Percentiles rank a stretch among this genome's conserved stretches.
These are phyloP conservation scores for Schizosaccharomyces japonicus DNA, from an alignment of 805 yeast species.

Conservation along the genomic window DNA sequence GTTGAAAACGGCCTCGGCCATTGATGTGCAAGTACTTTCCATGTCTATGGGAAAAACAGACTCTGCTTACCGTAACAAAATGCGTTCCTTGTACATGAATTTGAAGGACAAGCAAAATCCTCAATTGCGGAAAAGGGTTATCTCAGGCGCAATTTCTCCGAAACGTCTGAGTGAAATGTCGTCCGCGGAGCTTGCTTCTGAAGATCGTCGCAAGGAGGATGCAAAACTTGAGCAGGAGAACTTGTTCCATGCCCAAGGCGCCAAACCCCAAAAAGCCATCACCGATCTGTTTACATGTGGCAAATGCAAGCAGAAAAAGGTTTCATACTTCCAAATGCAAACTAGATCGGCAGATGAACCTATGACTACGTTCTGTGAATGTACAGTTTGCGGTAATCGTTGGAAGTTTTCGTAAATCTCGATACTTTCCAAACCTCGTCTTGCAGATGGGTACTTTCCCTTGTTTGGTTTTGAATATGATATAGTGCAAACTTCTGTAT, in stretches of 20 bases:
- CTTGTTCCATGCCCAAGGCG: constrained; percentile 90
- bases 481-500: too few species aligned
- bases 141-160: constrained; percentile 43
- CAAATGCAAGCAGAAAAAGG: constrained; percentile 91
- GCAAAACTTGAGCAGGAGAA: constrained; percentile 71
- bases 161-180: constrained; percentile 49
- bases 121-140: constrained; percentile 45
- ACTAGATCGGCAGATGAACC: constrained; percentile 98
- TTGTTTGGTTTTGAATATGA: too few species aligned
- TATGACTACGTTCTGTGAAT: constrained; percentile 88
- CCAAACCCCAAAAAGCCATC: constrained; percentile 81
- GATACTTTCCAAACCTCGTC: too few species aligned
- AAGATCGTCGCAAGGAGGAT: constrained; percentile 59
- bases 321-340: constrained; percentile 90
- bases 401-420: constrained; percentile 67
- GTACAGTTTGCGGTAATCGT: constrained; percentile 91
- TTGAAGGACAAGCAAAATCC: constrained; percentile 78
- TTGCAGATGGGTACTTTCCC: too few species aligned
- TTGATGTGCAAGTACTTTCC: constrained; percentile 49
- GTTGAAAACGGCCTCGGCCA: constrained; percentile 36
- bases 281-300: constrained; percentile 95
- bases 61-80: constrained; percentile 48
- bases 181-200: constrained; percentile 92
- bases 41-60: constrained; percentile 27
- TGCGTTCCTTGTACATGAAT: constrained; percentile 70